These are phyloP conservation scores for Cladosporium oxysporum DNA, from an alignment of 2,329 filamentous ascomycete genomes.

Conservation along the genomic window DNA sequence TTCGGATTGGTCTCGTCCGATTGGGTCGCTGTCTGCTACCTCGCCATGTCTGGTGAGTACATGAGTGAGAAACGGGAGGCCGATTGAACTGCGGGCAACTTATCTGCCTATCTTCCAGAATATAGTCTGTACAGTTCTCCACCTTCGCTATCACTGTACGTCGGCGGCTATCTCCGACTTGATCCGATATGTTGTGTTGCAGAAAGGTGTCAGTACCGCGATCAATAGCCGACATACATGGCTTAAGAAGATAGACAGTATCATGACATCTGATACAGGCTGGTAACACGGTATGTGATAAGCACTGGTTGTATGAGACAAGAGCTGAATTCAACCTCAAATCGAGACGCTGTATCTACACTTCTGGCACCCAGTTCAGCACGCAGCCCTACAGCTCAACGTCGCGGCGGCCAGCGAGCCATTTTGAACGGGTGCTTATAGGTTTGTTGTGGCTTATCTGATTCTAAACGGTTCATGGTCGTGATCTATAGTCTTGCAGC, in stretches of 20 bases:
- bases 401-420: too few species aligned
- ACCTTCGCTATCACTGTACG: not conserved
- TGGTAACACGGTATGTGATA: not conserved
- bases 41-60: too few species aligned
- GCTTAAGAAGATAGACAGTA: not conserved
- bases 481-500: conserved; percentile 20
- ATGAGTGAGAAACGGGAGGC: not conserved
- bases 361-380: not conserved
- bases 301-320: not conserved
- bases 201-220: not conserved
- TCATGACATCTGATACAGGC: not conserved
- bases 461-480: not conserved
- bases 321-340: too few species aligned
- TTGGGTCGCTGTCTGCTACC: not conserved
- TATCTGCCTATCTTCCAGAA: not conserved
- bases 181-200: not conserved
- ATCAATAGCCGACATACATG: not conserved
- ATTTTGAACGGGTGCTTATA: not conserved
- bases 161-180: not conserved
- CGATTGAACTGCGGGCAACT: not conserved
- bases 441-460: not conserved
- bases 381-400: not conserved
- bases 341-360: not conserved
- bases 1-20: not conserved
- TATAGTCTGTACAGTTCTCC: not conserved